Evolutionary conservation across 306 rosid genomes (phyloP).

Genomic region (Pyrus bretschneideri): DNA sequence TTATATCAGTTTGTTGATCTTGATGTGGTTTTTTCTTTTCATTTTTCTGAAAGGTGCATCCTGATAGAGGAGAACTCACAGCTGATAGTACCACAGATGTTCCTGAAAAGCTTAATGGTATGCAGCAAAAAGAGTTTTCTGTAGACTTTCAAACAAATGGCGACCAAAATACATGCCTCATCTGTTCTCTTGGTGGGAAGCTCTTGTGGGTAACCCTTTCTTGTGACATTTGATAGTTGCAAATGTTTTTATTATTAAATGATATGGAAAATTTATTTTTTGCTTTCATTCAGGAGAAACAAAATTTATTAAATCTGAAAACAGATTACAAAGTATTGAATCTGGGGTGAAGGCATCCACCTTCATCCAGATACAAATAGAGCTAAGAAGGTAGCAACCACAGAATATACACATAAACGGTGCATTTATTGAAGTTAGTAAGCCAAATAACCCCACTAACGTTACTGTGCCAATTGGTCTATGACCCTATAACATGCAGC

Average conservation of each 20-base stretch:
- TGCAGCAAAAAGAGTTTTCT: slow-evolving; percentile 37
- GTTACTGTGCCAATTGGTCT: neutral
- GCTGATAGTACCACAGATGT: slow-evolving; percentile 13
- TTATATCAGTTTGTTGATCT: slow-evolving; percentile 4
- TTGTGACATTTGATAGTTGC: slow-evolving; percentile 22
- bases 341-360: neutral
- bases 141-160: slow-evolving; percentile 17
- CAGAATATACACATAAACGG: neutral
- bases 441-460: neutral
- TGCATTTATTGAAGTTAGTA: neutral
- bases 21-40: neutral
- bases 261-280: neutral
- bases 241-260: neutral
- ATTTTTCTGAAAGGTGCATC: slow-evolving; percentile 29
- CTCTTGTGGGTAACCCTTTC: slow-evolving; percentile 62
- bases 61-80: slow-evolving; percentile 44
- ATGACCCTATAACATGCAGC: neutral
- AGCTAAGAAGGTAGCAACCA: neutral
- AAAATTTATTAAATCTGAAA: neutral
- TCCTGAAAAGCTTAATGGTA: slow-evolving; percentile 16
- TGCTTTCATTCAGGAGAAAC: neutral
- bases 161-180: slow-evolving; percentile 38
- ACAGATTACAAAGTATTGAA: neutral
- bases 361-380: neutral
- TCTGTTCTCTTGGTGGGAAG: slow-evolving; percentile 59